Evolutionary conservation across 352 stramenopile species (phyloP), one percentile per base, ranked within the genome.

Genomic region (Hyaloperonospora brassicae): DNA sequence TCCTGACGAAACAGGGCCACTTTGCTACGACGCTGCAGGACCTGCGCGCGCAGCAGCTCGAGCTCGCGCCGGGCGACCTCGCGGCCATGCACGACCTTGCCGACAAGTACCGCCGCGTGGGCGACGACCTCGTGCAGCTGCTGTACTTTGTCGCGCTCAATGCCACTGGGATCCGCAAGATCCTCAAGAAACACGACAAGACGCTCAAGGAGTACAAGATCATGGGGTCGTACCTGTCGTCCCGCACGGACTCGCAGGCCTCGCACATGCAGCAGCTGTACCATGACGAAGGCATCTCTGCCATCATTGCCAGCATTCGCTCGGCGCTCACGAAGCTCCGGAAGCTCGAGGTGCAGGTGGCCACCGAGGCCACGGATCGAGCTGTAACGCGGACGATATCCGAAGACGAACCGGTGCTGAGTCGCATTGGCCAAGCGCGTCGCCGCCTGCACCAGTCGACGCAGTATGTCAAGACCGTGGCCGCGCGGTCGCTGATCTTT

Each of bases 101-200:
- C 14, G 76, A 90, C 45, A 72, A 69, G 64, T 81, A 66, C 57
- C 72, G 84, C 46, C 57, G 66, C 13, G 71, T 89, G n/a, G 84
- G 84, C 27, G 84, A 95, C 43, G 78, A 92, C 5, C 62, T 95
- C 9, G 77, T 92, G 42, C 72, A 89, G 39, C 43, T 95, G 48
- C 74, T 95, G 52, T 69, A 91, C 49, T 95, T 88, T 49, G 76
- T 95, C 10, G 81, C 93, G 63, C 73, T 95, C 30, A 95, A 95
- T 58, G 79, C 82, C 14, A 93, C 81, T 27, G 83, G 82, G 21
- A 84, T 95, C 51, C 80, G 84, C 47, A 95, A 95, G 64, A 95
- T 95, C 62, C 75, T 91, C 43, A 95, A 95, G 57, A 95, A 95
- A 62, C 84, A 91, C 59, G 80, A 91, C 70, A 93, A 93, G 59